These are phyloP conservation scores for Kodamaea sp. DNA, from an alignment of 1,139 yeast species.

Conservation along the genomic window DNA sequence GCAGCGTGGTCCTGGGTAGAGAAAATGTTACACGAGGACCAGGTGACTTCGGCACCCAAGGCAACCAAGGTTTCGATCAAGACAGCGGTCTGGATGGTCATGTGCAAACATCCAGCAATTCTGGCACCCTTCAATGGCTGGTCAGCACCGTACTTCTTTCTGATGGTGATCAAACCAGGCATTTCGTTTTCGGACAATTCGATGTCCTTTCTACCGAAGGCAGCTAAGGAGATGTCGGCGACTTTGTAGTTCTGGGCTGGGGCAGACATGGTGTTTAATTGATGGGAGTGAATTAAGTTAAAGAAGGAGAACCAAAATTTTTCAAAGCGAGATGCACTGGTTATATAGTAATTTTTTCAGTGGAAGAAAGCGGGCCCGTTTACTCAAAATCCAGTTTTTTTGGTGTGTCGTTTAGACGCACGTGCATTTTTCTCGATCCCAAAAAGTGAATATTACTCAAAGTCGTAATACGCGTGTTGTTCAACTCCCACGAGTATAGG, in stretches of 20 bases:
- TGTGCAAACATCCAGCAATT: conserved; percentile 98
- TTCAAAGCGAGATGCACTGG: conserved; percentile 4
- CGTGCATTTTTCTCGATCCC: too few relatives aligned
- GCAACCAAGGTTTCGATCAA: conserved; percentile 96
- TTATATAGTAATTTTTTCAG: conserved; percentile 7
- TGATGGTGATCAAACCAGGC: conserved; percentile 99
- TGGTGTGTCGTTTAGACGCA: conserved; percentile 1
- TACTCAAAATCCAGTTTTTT: too few relatives aligned
- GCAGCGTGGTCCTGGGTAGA: conserved; percentile 99
- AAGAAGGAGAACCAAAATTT: conserved; percentile 3
- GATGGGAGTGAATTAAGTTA: not conserved
- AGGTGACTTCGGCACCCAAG: conserved; percentile 99
- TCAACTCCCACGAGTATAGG: too few relatives aligned
- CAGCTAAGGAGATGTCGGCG: conserved; percentile 98
- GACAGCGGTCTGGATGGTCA: conserved; percentile 99
- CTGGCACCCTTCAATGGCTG: conserved; percentile 99
- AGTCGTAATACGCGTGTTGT: too few relatives aligned
- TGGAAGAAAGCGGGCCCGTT: not conserved
- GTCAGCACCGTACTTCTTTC: conserved; percentile 85
- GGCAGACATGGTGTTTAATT: conserved; percentile 13
- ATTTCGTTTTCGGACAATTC: conserved; percentile 99
- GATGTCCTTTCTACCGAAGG: conserved; percentile 99
- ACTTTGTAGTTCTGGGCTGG: conserved; percentile 72
- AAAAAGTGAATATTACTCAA: too few relatives aligned
- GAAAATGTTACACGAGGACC: conserved; percentile 99